These are phyloP conservation scores for Ophiostoma australiae DNA, from an alignment of 2,329 filamentous ascomycete species.

Conservation along the genomic window DNA sequence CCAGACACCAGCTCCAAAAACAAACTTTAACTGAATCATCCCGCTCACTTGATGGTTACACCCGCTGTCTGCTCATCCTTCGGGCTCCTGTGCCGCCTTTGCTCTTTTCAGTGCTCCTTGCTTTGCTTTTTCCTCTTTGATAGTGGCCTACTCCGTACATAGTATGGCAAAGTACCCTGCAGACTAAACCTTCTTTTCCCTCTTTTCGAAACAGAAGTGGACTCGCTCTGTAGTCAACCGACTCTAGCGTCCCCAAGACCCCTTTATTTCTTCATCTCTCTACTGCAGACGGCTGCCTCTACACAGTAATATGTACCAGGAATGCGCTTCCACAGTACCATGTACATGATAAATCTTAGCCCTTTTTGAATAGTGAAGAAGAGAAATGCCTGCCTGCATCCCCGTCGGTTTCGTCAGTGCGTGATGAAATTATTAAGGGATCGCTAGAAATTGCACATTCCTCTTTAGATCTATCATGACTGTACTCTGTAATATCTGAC, in stretches of 20 bases:
- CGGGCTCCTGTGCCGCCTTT: not conserved
- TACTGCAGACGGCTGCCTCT: not conserved
- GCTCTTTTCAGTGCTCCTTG: not conserved
- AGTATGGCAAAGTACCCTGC: not conserved
- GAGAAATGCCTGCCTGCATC: not conserved
- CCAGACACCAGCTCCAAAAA: not conserved
- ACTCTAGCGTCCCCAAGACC: not conserved
- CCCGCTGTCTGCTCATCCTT: not conserved
- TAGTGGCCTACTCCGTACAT: not conserved
- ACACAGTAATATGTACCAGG: too few species aligned
- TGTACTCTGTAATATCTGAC: too few species aligned
- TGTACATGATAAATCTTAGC: not conserved
- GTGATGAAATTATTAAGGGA: not conserved
- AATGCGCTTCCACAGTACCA: not conserved
- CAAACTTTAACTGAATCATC: not conserved
- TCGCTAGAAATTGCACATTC: conserved; percentile 7
- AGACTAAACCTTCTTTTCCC: not conserved
- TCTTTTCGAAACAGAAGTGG: conserved; percentile 14
- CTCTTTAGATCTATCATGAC: not conserved
- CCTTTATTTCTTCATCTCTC: not conserved
- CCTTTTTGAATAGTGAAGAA: not conserved
- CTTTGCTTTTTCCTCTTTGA: not conserved
- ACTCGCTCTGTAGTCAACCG: not conserved
- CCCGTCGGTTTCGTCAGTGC: not conserved
- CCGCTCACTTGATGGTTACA: not conserved